Percentiles rank a stretch among this genome's conserved stretches.
Conservation (phyloP, 2,329 filamentous ascomycete genomes). For the Capronia epimyces region DNA sequence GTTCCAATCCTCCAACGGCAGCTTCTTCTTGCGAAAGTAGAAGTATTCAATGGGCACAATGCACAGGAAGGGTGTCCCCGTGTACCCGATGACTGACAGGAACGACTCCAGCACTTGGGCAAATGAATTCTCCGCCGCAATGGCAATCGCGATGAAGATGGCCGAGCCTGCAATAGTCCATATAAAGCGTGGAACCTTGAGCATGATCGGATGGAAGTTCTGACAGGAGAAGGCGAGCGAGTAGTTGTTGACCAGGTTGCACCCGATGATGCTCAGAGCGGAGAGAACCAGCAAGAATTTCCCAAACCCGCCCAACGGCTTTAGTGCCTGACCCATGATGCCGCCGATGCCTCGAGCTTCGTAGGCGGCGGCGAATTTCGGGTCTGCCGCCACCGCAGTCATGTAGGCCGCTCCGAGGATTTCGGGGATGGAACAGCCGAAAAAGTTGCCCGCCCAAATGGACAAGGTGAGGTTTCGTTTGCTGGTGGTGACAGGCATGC, state of each 20-base stretch:
- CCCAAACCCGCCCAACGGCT: not conserved
- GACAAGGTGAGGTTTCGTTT: conserved; percentile 15
- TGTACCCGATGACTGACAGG: conserved; percentile 6
- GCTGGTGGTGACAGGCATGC: conserved; percentile 35
- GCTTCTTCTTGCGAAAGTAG: conserved; percentile 1
- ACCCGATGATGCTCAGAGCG: not conserved
- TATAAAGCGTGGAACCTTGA: conserved; percentile 1
- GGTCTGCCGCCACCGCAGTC: conserved; percentile 7
- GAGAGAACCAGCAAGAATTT: conserved; percentile 5
- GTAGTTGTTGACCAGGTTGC: conserved; percentile 6
- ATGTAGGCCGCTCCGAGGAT: conserved; percentile 8
- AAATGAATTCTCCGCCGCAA: conserved; percentile 7
- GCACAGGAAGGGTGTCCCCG: not conserved
- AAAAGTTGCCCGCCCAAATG: conserved; percentile 11
- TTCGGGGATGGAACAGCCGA: conserved; percentile 5
- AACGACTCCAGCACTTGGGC: conserved; percentile 8
- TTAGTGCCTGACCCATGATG: conserved; percentile 4
- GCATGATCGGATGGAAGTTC: conserved; percentile 6
- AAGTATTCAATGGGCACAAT: conserved; percentile 6
- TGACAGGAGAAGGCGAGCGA: conserved; percentile 7
- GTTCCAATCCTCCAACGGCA: conserved; percentile 13
- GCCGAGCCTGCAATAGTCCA: conserved; percentile 1
- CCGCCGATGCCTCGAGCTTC: conserved; percentile 1
- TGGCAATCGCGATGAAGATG: conserved; percentile 7
- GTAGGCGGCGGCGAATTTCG: conserved; percentile 5